Evolutionary conservation across 306 rosid genomes (phyloP).

Genomic region (Vigna angularis): DNA sequence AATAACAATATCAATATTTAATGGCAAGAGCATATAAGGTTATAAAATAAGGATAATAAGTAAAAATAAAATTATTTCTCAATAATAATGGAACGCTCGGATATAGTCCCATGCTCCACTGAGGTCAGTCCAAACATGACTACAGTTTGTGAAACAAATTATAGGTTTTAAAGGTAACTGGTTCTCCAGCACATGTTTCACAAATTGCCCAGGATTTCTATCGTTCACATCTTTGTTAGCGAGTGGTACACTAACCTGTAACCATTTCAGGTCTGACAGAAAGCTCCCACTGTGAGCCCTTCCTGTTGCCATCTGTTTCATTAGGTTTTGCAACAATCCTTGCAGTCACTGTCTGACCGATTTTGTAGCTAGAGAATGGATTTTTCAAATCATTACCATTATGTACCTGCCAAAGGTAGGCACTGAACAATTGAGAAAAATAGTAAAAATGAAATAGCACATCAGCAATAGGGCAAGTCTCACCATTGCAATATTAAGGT

Average conservation of each 20-base stretch:
- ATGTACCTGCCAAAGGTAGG: conserved; percentile 61
- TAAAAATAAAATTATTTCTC: too few species aligned
- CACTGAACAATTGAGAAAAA: conserved; percentile 21
- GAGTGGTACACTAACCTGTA: conserved; percentile 54
- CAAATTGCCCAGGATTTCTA: not conserved
- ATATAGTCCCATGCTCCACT: too few species aligned
- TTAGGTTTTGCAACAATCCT: conserved; percentile 75
- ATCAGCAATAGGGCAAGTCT: conserved; percentile 3
- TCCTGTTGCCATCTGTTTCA: conserved; percentile 54
- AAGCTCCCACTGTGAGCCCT: conserved; percentile 74
- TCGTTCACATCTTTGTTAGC: not conserved
- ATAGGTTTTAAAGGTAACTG: too few species aligned
- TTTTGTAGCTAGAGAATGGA: conserved; percentile 69
- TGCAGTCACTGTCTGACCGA: conserved; percentile 85
- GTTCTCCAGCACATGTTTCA: too few species aligned
- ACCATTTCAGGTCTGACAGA: conserved; percentile 68
- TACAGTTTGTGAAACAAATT: too few species aligned
- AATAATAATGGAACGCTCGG: too few species aligned
- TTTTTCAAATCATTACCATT: conserved; percentile 62
- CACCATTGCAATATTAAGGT: not conserved
- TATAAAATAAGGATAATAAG: too few species aligned
- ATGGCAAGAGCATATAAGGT: not conserved
- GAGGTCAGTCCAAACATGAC: too few species aligned
- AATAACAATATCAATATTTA: conserved; percentile 9
- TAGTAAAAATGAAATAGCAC: not conserved